Percentiles rank a stretch among this genome's conserved stretches.
Conservation (phyloP, 2,329 filamentous ascomycete genomes). For the Fusarium sp. region DNA sequence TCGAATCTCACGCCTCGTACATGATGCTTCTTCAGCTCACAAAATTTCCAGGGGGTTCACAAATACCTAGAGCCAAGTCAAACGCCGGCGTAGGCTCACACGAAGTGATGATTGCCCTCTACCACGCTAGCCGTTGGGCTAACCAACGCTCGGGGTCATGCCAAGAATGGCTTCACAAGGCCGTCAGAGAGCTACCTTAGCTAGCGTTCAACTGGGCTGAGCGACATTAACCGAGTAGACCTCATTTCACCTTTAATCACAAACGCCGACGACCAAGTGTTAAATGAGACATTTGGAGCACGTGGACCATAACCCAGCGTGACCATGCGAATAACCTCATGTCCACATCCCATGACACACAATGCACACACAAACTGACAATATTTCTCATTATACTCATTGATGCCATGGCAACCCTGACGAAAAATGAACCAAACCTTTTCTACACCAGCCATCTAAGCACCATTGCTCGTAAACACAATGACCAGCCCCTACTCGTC, state of each 20-base stretch:
- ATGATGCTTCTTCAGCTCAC: background rate
- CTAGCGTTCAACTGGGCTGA: background rate
- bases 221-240: background rate
- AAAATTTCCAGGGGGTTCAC: background rate
- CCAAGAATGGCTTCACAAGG: background rate
- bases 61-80: background rate
- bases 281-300: background rate
- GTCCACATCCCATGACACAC: background rate
- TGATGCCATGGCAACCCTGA: slow-evolving; percentile 46
- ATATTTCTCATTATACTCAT: slow-evolving; percentile 48
- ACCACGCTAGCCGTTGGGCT: background rate
- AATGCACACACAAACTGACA: slow-evolving; percentile 6
- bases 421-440: slow-evolving; percentile 45
- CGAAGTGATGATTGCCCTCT: background rate
- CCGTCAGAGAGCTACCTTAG: background rate
- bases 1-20: background rate
- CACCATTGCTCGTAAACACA: slow-evolving; percentile 40
- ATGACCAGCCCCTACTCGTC: slow-evolving; percentile 40
- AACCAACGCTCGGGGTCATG: background rate
- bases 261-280: background rate
- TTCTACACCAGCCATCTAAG: slow-evolving; percentile 47
- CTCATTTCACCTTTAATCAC: background rate
- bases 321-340: background rate
- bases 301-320: background rate
- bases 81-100: background rate